Conservation (phyloP, 345 rosid species). For the Turnera subulata region DNA sequence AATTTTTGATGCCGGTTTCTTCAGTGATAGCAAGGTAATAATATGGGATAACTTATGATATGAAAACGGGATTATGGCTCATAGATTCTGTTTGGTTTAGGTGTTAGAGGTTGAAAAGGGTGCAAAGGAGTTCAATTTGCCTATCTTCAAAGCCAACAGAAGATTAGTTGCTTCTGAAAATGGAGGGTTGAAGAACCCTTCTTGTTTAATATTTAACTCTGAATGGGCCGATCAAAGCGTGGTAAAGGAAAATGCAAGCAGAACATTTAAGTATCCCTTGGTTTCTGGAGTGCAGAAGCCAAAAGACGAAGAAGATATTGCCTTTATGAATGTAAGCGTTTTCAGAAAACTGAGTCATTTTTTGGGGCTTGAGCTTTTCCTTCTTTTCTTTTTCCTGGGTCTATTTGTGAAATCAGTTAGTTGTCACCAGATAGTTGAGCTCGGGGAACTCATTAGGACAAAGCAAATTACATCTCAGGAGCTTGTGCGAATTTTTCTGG, state of each 20-base stretch:
- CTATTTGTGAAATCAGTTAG: neutral
- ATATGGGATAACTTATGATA: neutral
- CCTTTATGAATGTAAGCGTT: slow-evolving; percentile 66
- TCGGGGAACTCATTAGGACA: slow-evolving; percentile 70
- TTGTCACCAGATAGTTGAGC: slow-evolving; percentile 62
- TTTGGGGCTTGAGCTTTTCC: neutral
- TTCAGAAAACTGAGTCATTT: neutral
- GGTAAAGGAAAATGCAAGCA: slow-evolving; percentile 6
- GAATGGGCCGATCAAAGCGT: slow-evolving; percentile 41
- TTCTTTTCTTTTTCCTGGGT: neutral
- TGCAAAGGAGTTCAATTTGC: slow-evolving; percentile 56
- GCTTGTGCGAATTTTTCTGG: slow-evolving; percentile 54
- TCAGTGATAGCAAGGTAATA: slow-evolving; percentile 61
- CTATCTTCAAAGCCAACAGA: slow-evolving; percentile 54
- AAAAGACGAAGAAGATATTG: slow-evolving; percentile 57
- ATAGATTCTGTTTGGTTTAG: slow-evolving; percentile 18
- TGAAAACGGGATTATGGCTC: too few species aligned
- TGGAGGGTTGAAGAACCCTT: slow-evolving; percentile 73
- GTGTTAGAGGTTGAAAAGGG: slow-evolving; percentile 51
- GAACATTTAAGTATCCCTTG: slow-evolving; percentile 45
- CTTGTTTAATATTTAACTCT: slow-evolving; percentile 59
- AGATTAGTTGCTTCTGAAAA: slow-evolving; percentile 55
- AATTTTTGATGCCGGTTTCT: slow-evolving; percentile 60
- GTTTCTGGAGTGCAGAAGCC: slow-evolving; percentile 39
- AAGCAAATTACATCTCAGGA: slow-evolving; percentile 65